These are phyloP conservation scores for Talaromyces sp. DNA, from an alignment of 2,329 filamentous ascomycete genomes.

Conservation along the genomic window DNA sequence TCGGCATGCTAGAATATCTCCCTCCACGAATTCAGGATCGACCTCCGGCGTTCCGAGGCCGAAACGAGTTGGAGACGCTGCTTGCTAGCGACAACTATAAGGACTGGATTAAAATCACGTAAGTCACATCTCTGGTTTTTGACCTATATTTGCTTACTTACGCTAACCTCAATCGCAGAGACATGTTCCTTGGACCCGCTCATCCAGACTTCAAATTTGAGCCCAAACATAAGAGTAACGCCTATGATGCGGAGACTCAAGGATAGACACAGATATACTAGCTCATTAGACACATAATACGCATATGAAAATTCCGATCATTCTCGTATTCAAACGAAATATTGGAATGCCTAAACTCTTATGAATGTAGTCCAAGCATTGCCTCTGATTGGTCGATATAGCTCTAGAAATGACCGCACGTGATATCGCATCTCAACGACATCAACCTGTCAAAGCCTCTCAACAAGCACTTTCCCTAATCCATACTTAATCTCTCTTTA, in stretches of 20 bases:
- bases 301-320: neutral
- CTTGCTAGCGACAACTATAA: conserved; percentile 86
- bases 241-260: conserved; percentile 77
- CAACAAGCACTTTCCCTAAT: neutral
- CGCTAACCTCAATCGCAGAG: conserved; percentile 52
- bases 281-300: neutral
- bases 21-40: conserved; percentile 87
- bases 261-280: conserved; percentile 43
- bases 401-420: neutral
- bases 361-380: neutral
- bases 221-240: conserved; percentile 96
- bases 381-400: conserved; percentile 7
- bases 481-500: too few relatives aligned
- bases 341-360: neutral
- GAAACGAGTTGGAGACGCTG: conserved; percentile 91
- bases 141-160: neutral
- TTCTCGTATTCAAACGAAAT: neutral
- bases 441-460: neutral
- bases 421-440: conserved; percentile 3
- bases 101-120: conserved; percentile 99
- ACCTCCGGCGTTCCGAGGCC: conserved; percentile 75
- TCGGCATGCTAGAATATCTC: conserved; percentile 82
- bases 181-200: conserved; percentile 94
- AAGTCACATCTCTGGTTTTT: conserved; percentile 37
- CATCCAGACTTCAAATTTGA: conserved; percentile 90